Conservation (phyloP, 495 filamentous ascomycete genomes). For the Aspergillus steynii region DNA sequence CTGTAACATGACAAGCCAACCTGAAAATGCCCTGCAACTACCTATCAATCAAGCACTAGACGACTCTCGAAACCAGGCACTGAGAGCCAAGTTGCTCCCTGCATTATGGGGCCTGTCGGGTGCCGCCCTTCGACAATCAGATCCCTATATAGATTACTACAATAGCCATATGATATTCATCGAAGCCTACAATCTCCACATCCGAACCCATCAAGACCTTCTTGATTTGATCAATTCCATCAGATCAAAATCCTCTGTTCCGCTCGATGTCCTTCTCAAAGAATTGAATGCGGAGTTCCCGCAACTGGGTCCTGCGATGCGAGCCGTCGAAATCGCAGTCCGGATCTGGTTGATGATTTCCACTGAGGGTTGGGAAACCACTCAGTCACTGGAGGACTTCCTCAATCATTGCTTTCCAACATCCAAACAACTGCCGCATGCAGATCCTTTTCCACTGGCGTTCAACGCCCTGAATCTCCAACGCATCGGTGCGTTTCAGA, state of each 20-base stretch:
- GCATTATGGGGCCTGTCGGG: constrained; percentile 4
- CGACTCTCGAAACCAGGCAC: neutral
- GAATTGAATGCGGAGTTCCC: constrained; percentile 4
- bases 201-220: constrained; percentile 11
- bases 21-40: neutral
- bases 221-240: constrained; percentile 10
- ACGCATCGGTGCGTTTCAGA: constrained; percentile 15
- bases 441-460: constrained; percentile 4
- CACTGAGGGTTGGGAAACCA: constrained; percentile 8
- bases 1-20: neutral
- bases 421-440: constrained; percentile 2
- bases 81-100: constrained; percentile 3
- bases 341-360: constrained; percentile 10
- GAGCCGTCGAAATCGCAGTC: constrained; percentile 7
- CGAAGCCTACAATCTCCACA: constrained; percentile 5
- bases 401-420: constrained; percentile 3
- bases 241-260: neutral
- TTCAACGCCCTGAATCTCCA: constrained; percentile 14
- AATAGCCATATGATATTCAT: constrained; percentile 6
- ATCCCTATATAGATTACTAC: constrained; percentile 14
- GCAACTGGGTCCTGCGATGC: constrained; percentile 1
- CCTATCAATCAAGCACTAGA: neutral
- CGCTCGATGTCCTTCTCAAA: neutral
- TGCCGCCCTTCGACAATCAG: constrained; percentile 1
- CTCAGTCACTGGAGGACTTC: constrained; percentile 14